phyloP scores from a whole-genome alignment of 139 green algal genomes.

The Yamagishiella unicocca region DNA sequence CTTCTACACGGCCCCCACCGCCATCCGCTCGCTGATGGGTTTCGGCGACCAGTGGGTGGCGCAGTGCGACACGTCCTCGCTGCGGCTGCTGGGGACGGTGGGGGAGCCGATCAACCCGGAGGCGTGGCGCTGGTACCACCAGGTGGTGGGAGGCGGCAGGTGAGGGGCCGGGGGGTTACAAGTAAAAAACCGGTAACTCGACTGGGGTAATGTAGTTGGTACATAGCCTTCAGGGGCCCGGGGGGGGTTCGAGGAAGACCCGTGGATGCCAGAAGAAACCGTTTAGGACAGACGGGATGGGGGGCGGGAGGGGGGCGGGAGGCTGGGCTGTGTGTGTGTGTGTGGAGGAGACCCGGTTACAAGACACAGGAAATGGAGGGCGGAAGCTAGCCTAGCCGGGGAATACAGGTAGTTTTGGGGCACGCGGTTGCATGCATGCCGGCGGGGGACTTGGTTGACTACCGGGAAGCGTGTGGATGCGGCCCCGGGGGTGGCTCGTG shows the following conservation, averaged over 20 bases:
- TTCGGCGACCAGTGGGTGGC: constrained; percentile 77
- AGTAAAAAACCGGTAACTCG: too few relatives aligned
- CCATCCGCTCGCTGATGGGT: constrained; percentile 92
- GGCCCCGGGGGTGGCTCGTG: too few relatives aligned
- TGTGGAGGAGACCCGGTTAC: neutral
- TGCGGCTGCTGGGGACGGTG: constrained; percentile 94
- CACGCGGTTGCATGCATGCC: neutral
- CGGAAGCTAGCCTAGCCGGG: neutral
- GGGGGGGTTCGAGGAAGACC: too few relatives aligned
- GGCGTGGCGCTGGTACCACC: constrained; percentile 96
- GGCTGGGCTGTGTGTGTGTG: neutral
- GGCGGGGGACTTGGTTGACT: too few relatives aligned
- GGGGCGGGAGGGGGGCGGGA: neutral
- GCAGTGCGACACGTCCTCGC: constrained; percentile 63
- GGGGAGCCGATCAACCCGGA: constrained; percentile 99
- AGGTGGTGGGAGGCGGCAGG: constrained; percentile 73
- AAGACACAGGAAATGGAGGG: neutral
- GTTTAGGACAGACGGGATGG: neutral
- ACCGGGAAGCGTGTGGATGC: too few relatives aligned
- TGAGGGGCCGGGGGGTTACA: constrained; percentile 41
- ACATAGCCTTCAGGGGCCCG: too few relatives aligned
- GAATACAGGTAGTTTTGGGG: neutral
- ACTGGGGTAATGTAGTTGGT: too few relatives aligned
- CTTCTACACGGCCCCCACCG: constrained; percentile 98
- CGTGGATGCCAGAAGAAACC: too few relatives aligned